Conservation (phyloP, 345 rosid genomes). For the Gossypium sturtianum region DNA sequence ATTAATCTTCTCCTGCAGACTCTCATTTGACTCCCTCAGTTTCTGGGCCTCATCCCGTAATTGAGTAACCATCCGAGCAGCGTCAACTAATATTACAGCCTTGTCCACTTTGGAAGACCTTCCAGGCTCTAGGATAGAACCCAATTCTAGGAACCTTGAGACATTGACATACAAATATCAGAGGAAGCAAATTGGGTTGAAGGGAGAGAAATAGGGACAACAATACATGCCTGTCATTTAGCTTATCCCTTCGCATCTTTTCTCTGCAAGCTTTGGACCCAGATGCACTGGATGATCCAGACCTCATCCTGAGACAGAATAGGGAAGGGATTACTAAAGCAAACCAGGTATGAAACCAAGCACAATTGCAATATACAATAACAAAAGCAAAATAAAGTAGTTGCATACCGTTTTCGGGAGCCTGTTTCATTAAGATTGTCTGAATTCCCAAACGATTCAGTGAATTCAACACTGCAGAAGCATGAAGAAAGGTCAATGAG, state of each 20-base stretch:
- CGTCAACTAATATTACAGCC: constrained; percentile 45
- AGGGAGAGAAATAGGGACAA: neutral
- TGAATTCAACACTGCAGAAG: constrained; percentile 25
- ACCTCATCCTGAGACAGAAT: constrained; percentile 13
- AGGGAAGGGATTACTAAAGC: neutral
- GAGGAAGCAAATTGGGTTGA: neutral
- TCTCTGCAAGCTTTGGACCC: constrained; percentile 60
- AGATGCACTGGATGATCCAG: constrained; percentile 27
- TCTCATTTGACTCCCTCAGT: constrained; percentile 41
- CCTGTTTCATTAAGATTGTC: constrained; percentile 26
- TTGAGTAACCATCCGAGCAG: constrained; percentile 48
- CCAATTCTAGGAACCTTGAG: constrained; percentile 50
- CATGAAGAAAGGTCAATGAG: neutral
- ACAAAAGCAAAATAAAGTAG: neutral
- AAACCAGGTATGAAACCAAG: neutral
- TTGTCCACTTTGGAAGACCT: constrained; percentile 50
- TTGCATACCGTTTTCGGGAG: constrained; percentile 31
- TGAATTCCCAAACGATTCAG: constrained; percentile 29
- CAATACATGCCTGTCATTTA: constrained; percentile 44
- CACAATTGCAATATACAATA: neutral
- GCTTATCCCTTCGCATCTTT: constrained; percentile 49
- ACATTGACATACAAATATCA: constrained; percentile 7
- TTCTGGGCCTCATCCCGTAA: constrained; percentile 44
- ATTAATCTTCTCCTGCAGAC: constrained; percentile 42
- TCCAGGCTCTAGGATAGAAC: constrained; percentile 51